Base-by-base conservation (phyloP, 1,284 basidiomycete species). In the Volvariella surrecta region DNA sequence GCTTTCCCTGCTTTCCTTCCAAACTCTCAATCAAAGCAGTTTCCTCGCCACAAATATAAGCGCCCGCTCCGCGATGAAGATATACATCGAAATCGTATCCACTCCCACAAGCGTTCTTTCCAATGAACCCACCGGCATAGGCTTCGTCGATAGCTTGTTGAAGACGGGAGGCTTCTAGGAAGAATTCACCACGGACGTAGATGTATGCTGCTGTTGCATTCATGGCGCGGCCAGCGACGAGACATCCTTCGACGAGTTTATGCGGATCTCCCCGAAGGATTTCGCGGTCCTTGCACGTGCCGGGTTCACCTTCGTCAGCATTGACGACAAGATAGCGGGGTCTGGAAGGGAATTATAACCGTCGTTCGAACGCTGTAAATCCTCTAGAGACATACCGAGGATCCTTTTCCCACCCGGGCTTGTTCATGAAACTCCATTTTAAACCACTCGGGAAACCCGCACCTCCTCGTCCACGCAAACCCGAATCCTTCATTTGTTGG, bases 401-500 rank as follows among this genome's bases (percentile, higher is more conserved):
- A 61, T 98, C 95, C 60, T 92, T 89, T 71, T 99, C 83, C 94
- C 95, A 98, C 35, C 86, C 86, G 21, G 94, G 95, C 70, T 98
- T 98, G 74, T 98, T 97, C 88, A 95, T 98, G 64, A 98, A 97
- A 61, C 83, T 89, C 95, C 95, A 99, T 66, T 99, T 99, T 54
- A 99, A 73, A 40, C 95, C 95, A 52, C 87, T 91, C 1, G 94
- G 95, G 64, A 99, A 99, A 37, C 96, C 95, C 44, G 95, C 96
- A 49, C 96, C 95, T 50, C 95, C 95, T 52, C 96, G 86, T 19
- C 95, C 95, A 58, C 95, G 82, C 39, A 99, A 75, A 43, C 95
- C 95, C 11, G 93, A 97, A 57, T 92, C 91, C 66, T 99, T 98
- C 59, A 98, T 89, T 44, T 82, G 82, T 60, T 95, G 83, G 51